Evolutionary conservation across 352 stramenopile species (phyloP), one percentile per base, ranked within the genome.

Genomic region (Sclerospora graminicola): DNA sequence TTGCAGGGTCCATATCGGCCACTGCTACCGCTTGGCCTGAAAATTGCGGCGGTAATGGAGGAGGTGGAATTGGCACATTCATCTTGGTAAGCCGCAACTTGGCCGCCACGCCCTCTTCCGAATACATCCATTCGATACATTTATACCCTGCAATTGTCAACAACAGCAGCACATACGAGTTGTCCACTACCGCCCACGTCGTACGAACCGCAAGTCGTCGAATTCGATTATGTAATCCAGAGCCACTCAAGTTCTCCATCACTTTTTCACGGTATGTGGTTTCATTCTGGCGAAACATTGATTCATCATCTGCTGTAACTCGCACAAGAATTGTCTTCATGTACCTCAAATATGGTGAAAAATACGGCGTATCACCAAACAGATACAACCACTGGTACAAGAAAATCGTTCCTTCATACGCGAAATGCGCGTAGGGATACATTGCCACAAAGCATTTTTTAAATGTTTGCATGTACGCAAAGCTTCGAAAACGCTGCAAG

Each of bases 81-180:
- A 59, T 63, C 5, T 62, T 63, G 0, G 61, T 84, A 33, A 80
- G 45, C 29, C 64, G 69, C 38, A 84, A 45, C 40, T 82, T 84
- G 16, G 63, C 68, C 0, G 76, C 63, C 8, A 60, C 61, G 11
- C 75, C 78, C 43, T 88, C 78, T 37, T 93, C 81, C 33, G 76
- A 89, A 60, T 93, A 89, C 69, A 93, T 86, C 81, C 81, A 93
- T 51, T 93, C 81, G 31, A 89, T 51, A 34, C 89, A 83, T 46
- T 93, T 93, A 64, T 89, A 93, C 26, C 69, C 63, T 0, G 78
- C 77, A 48, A 93, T 82, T 30, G 76, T 69, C 15, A 89, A 38
- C 18, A 90, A 51, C 11, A 93, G 51, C 34, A 90, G 53, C 39
- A 85, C 67, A 37, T 90, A 87, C 54, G 76, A 93, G 58, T 93